Evolutionary conservation across 2,329 filamentous ascomycete species (phyloP), one percentile per base, ranked within the genome.

Genomic region (Monosporascus sp.): DNA sequence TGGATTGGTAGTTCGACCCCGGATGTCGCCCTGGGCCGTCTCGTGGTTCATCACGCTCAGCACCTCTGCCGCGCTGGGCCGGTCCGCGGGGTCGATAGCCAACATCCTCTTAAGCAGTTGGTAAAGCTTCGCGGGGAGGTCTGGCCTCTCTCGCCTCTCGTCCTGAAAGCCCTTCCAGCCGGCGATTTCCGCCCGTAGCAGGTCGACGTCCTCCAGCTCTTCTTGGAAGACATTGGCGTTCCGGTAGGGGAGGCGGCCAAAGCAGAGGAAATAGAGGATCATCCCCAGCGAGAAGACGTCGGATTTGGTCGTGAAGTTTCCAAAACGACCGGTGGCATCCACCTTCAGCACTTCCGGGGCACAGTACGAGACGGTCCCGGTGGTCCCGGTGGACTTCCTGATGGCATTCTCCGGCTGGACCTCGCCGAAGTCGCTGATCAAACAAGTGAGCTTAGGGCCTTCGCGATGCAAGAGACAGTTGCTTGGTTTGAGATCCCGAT

Each of bases 241-340:
- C 24, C 74, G 78, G 66, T 97, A 99, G 0, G 94, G 94, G 11
- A 99, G 79, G 47, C 87, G 82, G 1, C 88, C 90, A 67, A 99
- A 99, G 69, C 94, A 99, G 79, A 99, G 88, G 66, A 99, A 99
- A 70, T 97, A 96, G 3, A 99, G 80, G 52, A 97, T 97, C 93
- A 99, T 97, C 48, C 94, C 94, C 0, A 99, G 76, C 1, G 92
- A 97, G 71, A 99, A 99, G n/a, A 99, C 88, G 66, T 99, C 94
- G 0, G 92, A 97, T 67, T 97, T 99, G 26, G 90, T 92, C 0
- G 91, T 96, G 65, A 99, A 99, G 66, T 97, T 96, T 7, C 89
- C 91, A 62, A 90, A 93, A 1, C 81, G 81, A 0, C 93, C 93
- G 27, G 77, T 78, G 0, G 81, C 72, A 53, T 85, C 86, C 60